Evolutionary conservation across 257 asterid species (phyloP).

Genomic region (Scutellaria barbata): DNA sequence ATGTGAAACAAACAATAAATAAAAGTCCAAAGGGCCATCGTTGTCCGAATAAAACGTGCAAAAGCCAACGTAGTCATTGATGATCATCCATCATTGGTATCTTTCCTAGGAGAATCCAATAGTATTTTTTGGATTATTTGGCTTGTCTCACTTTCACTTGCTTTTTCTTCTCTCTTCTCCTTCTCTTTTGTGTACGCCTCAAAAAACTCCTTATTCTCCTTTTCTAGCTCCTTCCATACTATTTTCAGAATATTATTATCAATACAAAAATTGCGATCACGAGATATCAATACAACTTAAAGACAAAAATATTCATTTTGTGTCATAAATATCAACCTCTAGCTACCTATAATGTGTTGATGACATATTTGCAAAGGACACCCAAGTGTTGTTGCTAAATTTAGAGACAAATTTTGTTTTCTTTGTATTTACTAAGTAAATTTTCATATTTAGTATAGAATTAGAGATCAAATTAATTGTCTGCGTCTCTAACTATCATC

Average conservation of each 20-base stretch:
- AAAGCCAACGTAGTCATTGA: neutral
- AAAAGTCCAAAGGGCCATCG: neutral
- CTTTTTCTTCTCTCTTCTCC: constrained; percentile 47
- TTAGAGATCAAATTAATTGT: too few relatives aligned
- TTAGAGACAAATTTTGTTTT: too few relatives aligned
- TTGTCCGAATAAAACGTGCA: constrained; percentile 26
- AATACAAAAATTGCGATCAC: too few relatives aligned
- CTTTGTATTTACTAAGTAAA: too few relatives aligned
- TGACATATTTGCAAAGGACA: too few relatives aligned
- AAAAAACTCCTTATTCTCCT: constrained; percentile 50
- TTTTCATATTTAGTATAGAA: too few relatives aligned
- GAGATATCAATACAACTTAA: too few relatives aligned
- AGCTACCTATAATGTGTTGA: too few relatives aligned
- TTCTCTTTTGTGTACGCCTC: constrained; percentile 39
- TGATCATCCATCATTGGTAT: constrained; percentile 30
- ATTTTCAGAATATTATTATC: neutral
- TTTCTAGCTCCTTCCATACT: constrained; percentile 90
- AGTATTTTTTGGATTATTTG: constrained; percentile 39
- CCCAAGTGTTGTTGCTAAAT: too few relatives aligned
- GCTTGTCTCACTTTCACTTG: constrained; percentile 37
- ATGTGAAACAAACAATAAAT: neutral
- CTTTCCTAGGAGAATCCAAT: constrained; percentile 47
- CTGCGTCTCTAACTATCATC: too few relatives aligned
- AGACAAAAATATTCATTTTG: too few relatives aligned
- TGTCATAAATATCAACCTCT: too few relatives aligned